Evolutionary conservation across 2,329 filamentous ascomycete species (phyloP).

Genomic region (Diaporthe ampelina): DNA sequence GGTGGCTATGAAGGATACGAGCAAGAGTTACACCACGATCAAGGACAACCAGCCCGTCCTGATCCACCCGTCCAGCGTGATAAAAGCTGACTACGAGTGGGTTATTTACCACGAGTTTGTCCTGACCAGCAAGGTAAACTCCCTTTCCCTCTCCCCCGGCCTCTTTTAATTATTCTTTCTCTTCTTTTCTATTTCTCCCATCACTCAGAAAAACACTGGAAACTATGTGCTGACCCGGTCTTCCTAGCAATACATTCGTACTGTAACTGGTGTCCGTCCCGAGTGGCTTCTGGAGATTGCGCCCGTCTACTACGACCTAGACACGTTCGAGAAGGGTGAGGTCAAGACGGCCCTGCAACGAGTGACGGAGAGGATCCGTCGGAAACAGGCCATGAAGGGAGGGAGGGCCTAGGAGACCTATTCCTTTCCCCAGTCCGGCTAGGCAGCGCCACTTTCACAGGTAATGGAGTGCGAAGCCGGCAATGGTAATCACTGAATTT

Average conservation of each 20-base stretch:
- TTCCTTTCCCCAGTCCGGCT: background rate
- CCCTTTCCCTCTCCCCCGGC: background rate
- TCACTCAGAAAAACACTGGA: no score
- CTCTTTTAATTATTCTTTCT: background rate
- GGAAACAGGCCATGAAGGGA: slow-evolving; percentile 70
- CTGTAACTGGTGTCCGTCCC: slow-evolving; percentile 89
- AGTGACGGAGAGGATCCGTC: slow-evolving; percentile 71
- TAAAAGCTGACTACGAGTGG: slow-evolving; percentile 93
- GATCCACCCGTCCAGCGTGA: slow-evolving; percentile 92
- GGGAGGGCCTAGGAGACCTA: slow-evolving; percentile 45
- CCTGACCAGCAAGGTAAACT: slow-evolving; percentile 74
- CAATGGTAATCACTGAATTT: slow-evolving; percentile 15
- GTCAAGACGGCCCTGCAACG: slow-evolving; percentile 78
- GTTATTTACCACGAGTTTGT: slow-evolving; percentile 99
- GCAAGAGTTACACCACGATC: slow-evolving; percentile 94
- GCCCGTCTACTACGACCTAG: slow-evolving; percentile 90
- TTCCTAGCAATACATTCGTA: slow-evolving; percentile 93
- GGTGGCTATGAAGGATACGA: slow-evolving; percentile 92
- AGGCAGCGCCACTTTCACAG: background rate
- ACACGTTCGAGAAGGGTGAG: slow-evolving; percentile 87
- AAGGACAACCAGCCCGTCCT: slow-evolving; percentile 97
- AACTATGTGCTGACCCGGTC: slow-evolving; percentile 6
- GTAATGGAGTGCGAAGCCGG: background rate
- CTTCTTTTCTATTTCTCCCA: background rate
- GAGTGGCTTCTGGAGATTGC: slow-evolving; percentile 98